Conservation (phyloP, 139 green algal genomes). For the Deuterostichococcus epilithicus region DNA sequence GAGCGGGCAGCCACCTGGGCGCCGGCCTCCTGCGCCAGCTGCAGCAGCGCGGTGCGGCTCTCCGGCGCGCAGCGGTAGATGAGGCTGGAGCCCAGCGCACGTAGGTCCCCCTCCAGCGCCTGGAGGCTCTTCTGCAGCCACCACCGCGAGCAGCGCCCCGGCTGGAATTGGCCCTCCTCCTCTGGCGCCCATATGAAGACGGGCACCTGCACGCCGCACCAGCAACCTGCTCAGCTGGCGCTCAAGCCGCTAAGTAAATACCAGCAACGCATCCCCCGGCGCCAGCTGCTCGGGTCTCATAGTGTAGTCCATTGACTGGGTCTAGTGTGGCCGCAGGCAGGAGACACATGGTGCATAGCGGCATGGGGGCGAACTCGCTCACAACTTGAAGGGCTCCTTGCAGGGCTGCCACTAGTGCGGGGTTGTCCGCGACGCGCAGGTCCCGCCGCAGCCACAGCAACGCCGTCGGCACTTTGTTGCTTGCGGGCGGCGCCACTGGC, state of each 20-base stretch:
- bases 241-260: not conserved
- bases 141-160: constrained; percentile 71
- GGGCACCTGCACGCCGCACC: constrained; percentile 49
- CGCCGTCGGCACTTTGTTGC: constrained; percentile 12
- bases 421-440: constrained; percentile 78
- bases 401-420: constrained; percentile 62
- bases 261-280: too few relatives aligned
- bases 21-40: constrained; percentile 54
- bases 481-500: not conserved
- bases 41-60: constrained; percentile 45
- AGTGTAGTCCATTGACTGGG: too few relatives aligned
- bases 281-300: too few relatives aligned
- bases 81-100: constrained; percentile 64
- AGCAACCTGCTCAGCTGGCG: not conserved
- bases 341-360: not conserved
- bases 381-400: constrained; percentile 54
- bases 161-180: constrained; percentile 94
- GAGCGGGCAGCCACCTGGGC: constrained; percentile 21
- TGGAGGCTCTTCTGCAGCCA: constrained; percentile 59
- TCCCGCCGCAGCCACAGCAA: constrained; percentile 78
- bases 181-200: constrained; percentile 88
- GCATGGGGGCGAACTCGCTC: constrained; percentile 10
- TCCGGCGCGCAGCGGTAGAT: constrained; percentile 55
- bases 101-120: constrained; percentile 50
- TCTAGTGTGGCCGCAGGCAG: not conserved